These are phyloP conservation scores for Claviceps fusiformis DNA, from an alignment of 2,329 filamentous ascomycete genomes.

Conservation along the genomic window DNA sequence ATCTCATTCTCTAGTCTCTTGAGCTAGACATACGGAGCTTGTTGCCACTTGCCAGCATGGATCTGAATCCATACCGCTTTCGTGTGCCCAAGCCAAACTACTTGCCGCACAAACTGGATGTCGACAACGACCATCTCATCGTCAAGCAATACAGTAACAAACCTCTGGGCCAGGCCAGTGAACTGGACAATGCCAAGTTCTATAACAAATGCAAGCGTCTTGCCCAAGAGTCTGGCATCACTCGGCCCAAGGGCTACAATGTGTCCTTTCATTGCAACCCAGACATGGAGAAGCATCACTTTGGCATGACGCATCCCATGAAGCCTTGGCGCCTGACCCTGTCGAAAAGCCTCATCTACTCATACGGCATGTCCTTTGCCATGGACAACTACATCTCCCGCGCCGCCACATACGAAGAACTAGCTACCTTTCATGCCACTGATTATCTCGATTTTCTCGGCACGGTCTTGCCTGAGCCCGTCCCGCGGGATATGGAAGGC, in stretches of 20 bases:
- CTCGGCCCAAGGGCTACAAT: constrained; percentile 69
- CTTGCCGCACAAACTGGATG: constrained; percentile 39
- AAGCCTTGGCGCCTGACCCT: constrained; percentile 95
- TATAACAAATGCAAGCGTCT: constrained; percentile 43
- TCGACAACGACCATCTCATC: constrained; percentile 36
- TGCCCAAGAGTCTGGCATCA: constrained; percentile 54
- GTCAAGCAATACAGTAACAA: constrained; percentile 37
- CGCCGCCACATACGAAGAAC: constrained; percentile 73
- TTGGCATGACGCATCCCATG: constrained; percentile 95
- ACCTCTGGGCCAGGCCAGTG: constrained; percentile 35
- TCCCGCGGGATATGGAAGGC: constrained; percentile 52
- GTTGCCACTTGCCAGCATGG: constrained; percentile 10
- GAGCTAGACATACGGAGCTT: background rate
- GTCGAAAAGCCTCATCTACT: constrained; percentile 86
- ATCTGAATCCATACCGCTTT: constrained; percentile 36
- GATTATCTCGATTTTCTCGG: constrained; percentile 87
- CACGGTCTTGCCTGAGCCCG: constrained; percentile 51
- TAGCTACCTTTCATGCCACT: constrained; percentile 71
- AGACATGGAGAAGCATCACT: constrained; percentile 90
- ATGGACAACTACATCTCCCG: constrained; percentile 91
- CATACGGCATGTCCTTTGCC: constrained; percentile 88
- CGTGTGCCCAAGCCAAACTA: constrained; percentile 47
- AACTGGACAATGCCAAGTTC: constrained; percentile 42
- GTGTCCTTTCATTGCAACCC: constrained; percentile 96
- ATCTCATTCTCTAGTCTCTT: background rate